Evolutionary conservation across 495 filamentous ascomycete genomes (phyloP), one percentile per base, ranked within the genome.

Genomic region (Neurospora sp.): DNA sequence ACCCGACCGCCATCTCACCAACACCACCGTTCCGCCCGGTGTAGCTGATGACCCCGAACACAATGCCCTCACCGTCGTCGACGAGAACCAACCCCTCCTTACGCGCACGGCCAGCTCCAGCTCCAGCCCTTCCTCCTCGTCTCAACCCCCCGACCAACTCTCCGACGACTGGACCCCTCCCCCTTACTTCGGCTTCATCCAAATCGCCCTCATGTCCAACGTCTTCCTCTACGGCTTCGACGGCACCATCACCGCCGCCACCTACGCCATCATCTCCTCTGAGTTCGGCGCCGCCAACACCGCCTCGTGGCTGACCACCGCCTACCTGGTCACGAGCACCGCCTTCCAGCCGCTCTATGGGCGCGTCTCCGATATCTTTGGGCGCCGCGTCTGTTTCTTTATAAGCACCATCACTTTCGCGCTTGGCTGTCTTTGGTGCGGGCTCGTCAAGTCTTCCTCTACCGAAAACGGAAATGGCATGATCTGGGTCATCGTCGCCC

Each of bases 301-400:
- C 9, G 81, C 85, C 1, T 86, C 81, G 7, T 94, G 91, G 92
- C 88, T 91, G 6, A 92, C 91, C n/a, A 93, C 90, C 1, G 91
- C 91, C 4, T 90, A 90, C 35, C 81, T 93, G 22, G 90, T 94
- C 70, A 90, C 90, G 3, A 92, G 91, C 76, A 91, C 90, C 12
- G 88, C 90, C 71, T 92, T 91, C 70, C 85, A 86, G 69, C 82
- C 82, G 16, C 73, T 84, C 40, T 84, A 83, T 41, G 82, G 82
- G 1, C 83, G 86, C 1, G 76, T 87, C 5, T 84, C 85, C 3
- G 82, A 89, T 71, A 83, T 88, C 18, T 88, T 87, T 44, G 88
- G 88, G 1, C 84, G 87, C 0, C 80, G 85, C 0, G 78, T 81
- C 14, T 86, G 84, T 72, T 86, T 86, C 77, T 84, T 86, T 69